Percentiles rank a stretch among this genome's conserved stretches.
These are phyloP conservation scores for Corniculantispora saksenae DNA, from an alignment of 2,329 filamentous ascomycete genomes.

Conservation along the genomic window DNA sequence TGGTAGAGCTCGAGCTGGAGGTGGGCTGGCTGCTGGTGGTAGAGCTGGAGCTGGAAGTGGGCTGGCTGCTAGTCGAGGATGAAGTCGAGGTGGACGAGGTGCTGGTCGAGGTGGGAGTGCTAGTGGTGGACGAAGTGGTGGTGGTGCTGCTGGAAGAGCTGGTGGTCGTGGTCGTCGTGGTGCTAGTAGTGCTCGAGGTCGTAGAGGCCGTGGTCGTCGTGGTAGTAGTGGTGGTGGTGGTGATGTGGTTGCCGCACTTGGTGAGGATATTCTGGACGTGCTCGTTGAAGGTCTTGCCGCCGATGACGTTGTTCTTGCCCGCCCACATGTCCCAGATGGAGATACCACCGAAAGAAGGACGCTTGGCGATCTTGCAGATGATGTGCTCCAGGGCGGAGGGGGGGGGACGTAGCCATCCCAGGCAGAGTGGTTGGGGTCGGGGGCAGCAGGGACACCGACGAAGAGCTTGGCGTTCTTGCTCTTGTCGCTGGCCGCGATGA, in stretches of 20 bases:
- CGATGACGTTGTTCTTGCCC: constrained; percentile 32
- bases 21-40: not conserved
- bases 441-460: constrained; percentile 43
- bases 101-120: constrained; percentile 13
- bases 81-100: not conserved
- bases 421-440: constrained; percentile 25
- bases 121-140: constrained; percentile 21
- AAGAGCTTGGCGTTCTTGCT: constrained; percentile 47
- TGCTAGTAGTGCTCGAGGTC: constrained; percentile 8
- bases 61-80: not conserved
- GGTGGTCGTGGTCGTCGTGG: constrained; percentile 5
- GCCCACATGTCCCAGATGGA: constrained; percentile 48
- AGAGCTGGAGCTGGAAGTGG: not conserved
- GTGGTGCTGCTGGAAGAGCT: constrained; percentile 12
- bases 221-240: constrained; percentile 19
- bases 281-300: constrained; percentile 40
- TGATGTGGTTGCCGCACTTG: constrained; percentile 36
- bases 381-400: constrained; percentile 35
- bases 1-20: not conserved
- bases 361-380: constrained; percentile 40
- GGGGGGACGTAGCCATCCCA: constrained; percentile 38
- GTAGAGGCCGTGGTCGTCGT: constrained; percentile 24
- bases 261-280: constrained; percentile 38
- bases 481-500: constrained; percentile 34
- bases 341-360: constrained; percentile 45